Base-by-base conservation (phyloP, 2,329 filamentous ascomycete genomes). In the Diplodia seriata region DNA sequence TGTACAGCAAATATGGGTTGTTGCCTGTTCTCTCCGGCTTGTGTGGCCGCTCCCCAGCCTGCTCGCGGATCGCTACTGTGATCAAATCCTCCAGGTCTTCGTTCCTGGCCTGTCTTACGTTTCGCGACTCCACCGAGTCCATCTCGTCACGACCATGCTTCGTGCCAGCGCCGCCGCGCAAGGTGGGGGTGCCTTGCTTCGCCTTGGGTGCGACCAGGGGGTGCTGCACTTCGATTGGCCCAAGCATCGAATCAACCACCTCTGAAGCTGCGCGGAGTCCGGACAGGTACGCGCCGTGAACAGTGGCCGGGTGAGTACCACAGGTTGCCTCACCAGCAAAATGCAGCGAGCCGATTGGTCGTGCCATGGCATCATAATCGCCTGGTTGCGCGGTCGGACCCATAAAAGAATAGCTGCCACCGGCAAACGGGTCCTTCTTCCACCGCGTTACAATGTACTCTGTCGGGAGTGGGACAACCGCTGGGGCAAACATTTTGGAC, bases 311-410 rank as follows among this genome's bases (percentile, higher is more conserved):
- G 76, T 99, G 94, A 0, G 93, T 97, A 56, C 92, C 93, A 73
- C 92, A 97, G 0, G 96, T 99, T 69, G 97, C 95, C 79, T 99
- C 95, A 57, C 95, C 95, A 18, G 94, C 95, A 79, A 99, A 99
- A 79, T 94, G 92, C 9, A 99, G 83, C 71, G 96, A 97, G 38
- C 93, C 94, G 38, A 97, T 84, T 0, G 91, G 84, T 59, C 87
- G 86, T 2, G 95, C 93, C 92, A 99, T 97, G 38, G 88, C 83
- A 76, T 98, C 92, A 79, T 99, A 99, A 77, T 99, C 95, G 64
- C 93, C 91, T 1, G 91, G 87, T 63, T 88, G 86, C 79, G 97
- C 94, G 56, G 88, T 85, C 6, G 93, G 90, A 0, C 92, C 94
- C 1, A 97, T 93, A 71, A 92, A 98, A 2, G 96, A 99, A 79